Evolutionary conservation across 169 alveolate species (phyloP).

Genomic region (Eimeria sp.): DNA sequence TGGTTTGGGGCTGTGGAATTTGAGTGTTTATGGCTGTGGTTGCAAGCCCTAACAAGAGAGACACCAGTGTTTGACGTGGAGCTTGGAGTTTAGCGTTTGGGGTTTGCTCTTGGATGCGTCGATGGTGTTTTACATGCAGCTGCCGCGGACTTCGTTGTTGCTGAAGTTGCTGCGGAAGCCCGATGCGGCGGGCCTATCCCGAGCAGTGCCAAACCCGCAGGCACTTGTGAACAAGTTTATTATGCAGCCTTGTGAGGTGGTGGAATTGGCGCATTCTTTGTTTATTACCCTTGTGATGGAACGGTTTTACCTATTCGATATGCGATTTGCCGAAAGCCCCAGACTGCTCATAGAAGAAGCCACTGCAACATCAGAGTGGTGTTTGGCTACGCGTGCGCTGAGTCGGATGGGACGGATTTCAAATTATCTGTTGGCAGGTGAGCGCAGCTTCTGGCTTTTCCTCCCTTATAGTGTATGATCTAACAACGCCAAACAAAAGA

Average conservation of each 20-base stretch:
- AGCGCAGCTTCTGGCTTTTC: not conserved
- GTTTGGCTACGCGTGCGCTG: slow-evolving; percentile 1
- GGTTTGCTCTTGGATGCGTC: too few relatives aligned
- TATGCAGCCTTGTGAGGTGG: not conserved
- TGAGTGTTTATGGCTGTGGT: too few relatives aligned
- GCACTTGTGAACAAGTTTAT: not conserved
- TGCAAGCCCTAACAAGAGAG: too few relatives aligned
- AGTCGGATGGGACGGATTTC: slow-evolving; percentile 39
- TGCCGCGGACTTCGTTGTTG: slow-evolving; percentile 45
- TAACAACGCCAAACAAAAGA: too few relatives aligned
- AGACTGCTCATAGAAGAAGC: not conserved
- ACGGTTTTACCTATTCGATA: slow-evolving; percentile 27
- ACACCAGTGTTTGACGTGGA: too few relatives aligned
- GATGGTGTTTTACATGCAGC: not conserved
- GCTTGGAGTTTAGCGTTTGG: too few relatives aligned
- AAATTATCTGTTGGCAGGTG: slow-evolving; percentile 65
- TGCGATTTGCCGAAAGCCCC: not conserved
- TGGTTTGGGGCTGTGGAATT: not conserved
- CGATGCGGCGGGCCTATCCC: not conserved
- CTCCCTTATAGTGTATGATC: not conserved
- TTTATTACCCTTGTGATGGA: slow-evolving; percentile 37
- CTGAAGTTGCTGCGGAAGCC: slow-evolving; percentile 37
- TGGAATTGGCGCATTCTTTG: slow-evolving; percentile 35
- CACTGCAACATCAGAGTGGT: slow-evolving; percentile 10
- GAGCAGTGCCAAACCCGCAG: not conserved